Percentiles rank a stretch among this genome's conserved stretches.
Conservation (phyloP, 2,329 filamentous ascomycete species). For the Aspergillus fumigatus region DNA sequence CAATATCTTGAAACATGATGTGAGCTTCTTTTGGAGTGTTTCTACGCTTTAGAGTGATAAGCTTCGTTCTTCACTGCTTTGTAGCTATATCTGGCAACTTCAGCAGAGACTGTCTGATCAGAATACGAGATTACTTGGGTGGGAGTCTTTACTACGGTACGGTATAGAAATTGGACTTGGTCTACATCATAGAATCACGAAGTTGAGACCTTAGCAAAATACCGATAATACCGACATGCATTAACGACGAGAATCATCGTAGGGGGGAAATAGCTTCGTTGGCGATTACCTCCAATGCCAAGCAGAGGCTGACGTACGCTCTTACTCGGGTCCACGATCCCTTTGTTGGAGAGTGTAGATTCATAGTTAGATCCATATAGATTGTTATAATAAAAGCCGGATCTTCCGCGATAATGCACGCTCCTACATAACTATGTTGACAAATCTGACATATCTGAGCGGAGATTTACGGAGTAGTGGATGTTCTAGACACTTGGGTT, state of each 20-base stretch:
- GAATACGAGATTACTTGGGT: no score
- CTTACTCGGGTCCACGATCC: not conserved
- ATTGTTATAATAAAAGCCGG: not conserved
- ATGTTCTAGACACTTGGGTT: not conserved
- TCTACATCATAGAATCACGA: not conserved
- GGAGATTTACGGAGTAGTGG: no score
- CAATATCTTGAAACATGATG: no score
- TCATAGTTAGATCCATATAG: not conserved
- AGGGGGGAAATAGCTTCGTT: not conserved
- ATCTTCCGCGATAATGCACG: not conserved
- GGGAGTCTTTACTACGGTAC: not conserved
- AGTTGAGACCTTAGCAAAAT: not conserved
- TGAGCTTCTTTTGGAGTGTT: no score
- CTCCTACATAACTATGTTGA: not conserved
- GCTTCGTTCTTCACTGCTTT: no score
- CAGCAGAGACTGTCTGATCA: no score
- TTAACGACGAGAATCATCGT: not conserved
- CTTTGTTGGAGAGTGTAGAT: no score
- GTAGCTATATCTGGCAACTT: no score
- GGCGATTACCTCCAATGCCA: not conserved
- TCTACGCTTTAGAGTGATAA: no score
- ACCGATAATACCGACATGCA: not conserved
- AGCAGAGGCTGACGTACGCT: slow-evolving; percentile 1
- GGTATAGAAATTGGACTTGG: not conserved
- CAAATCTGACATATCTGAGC: not conserved